Base-by-base conservation (phyloP, 2,329 filamentous ascomycete species). In the Rutstroemia sp. region DNA sequence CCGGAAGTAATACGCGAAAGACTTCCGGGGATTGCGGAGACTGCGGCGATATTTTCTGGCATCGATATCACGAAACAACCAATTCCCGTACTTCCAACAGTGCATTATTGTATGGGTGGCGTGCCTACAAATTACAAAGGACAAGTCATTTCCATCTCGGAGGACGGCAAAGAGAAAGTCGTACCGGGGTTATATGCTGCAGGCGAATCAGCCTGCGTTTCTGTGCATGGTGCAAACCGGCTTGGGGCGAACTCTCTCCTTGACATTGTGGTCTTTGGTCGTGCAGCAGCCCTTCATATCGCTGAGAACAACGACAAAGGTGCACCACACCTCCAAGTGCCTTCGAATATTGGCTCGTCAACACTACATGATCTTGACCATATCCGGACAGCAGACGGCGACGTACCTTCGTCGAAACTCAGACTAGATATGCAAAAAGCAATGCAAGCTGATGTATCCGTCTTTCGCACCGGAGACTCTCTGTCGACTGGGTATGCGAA, bases 21-120 rank as follows among this genome's bases (percentile, higher is more conserved):
- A 80, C 87, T 99, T 59, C 92, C 92, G 56, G 92, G 92, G 84
- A 99, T 99, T 73, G 96, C 92, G 41, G 94, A 99, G 80, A 99
- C 94, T 37, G 94, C 92, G 53, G 91, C 90, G 66, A 97, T 97
- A 70, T 99, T 99, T 75, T 82, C 92, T 59, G 92, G 94, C 77
- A 92, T 99, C 67, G 94, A 99, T 73, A 92, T 99, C 66, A 87
- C 86, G 71, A 96, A 96, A 80, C 89, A 96, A 77, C 92, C 92
- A 63, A 97, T 97, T 66, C 92, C 92, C 60, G 92, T 97, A 64
- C 81, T 97, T 61, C 92, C 92, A 58, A 97, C 92, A 46, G 92
- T 96, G 65, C 92, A 99, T 81, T 99, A 99, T 83, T 96, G 96
- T 82, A 99, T 97, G 94, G 92, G 92, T 75, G 92, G 94, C 81